Evolutionary conservation across 2,329 filamentous ascomycete species (phyloP).

Genomic region (Colletotrichum sp.): DNA sequence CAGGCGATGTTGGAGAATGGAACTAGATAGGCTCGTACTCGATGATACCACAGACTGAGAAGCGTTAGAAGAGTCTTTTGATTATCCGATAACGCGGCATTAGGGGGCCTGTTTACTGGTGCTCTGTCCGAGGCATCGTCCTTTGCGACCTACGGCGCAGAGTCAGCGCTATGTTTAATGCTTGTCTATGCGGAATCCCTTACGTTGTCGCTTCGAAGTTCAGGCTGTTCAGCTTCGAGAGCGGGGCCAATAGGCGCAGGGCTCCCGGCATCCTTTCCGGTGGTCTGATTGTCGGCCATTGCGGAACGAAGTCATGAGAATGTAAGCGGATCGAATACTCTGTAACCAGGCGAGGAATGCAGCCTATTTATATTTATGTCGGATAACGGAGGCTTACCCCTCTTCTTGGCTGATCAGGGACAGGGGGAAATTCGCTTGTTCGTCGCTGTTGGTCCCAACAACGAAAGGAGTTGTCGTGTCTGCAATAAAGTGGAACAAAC

Average conservation of each 20-base stretch:
- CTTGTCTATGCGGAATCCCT: not conserved
- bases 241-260: not conserved
- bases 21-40: not conserved
- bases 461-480: not conserved
- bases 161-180: not conserved
- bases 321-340: not conserved
- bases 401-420: not conserved
- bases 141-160: not conserved
- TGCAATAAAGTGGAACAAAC: not conserved
- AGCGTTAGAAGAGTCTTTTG: not conserved
- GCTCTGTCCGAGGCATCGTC: not conserved
- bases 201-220: not conserved
- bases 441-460: not conserved
- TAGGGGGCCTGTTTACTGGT: not conserved
- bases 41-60: not conserved
- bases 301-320: not conserved
- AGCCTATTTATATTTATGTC: not conserved
- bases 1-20: not conserved
- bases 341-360: not conserved
- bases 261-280: not conserved
- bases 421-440: not conserved
- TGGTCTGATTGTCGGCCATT: not conserved
- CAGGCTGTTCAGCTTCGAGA: not conserved
- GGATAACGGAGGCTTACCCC: not conserved
- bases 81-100: not conserved